These are phyloP conservation scores for Litchi chinensis DNA, from an alignment of 345 rosid genomes.

Conservation along the genomic window DNA sequence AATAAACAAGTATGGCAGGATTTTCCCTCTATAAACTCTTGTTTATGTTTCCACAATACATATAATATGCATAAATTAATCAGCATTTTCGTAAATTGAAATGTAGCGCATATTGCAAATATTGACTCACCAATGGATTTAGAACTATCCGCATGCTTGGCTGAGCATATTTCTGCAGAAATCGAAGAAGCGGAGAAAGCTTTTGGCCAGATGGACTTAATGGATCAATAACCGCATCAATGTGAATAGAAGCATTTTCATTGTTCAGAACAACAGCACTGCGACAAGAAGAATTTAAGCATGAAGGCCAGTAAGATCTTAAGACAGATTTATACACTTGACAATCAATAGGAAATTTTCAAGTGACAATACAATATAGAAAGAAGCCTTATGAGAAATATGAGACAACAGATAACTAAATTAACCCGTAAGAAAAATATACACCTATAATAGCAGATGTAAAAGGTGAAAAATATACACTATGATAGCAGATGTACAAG, in stretches of 20 bases:
- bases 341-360: not conserved
- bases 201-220: slow-evolving; percentile 91
- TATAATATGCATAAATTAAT: not conserved
- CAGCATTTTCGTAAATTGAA: not conserved
- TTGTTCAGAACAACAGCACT: slow-evolving; percentile 82
- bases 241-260: slow-evolving; percentile 79
- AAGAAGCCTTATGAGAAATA: not conserved
- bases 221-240: slow-evolving; percentile 97
- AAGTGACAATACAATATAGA: not conserved
- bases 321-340: not conserved
- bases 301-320: not conserved
- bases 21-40: not conserved
- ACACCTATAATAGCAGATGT: slow-evolving; percentile 10
- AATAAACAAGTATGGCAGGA: not conserved
- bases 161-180: slow-evolving; percentile 68
- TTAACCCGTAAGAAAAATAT: not conserved
- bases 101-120: not conserved
- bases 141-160: slow-evolving; percentile 94
- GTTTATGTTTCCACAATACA: slow-evolving; percentile 1
- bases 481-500: slow-evolving; percentile 8
- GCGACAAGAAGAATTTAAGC: slow-evolving; percentile 27
- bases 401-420: not conserved
- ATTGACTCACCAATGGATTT: slow-evolving; percentile 86
- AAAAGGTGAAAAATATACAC: not conserved
- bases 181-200: slow-evolving; percentile 79